Percentiles rank a stretch among this genome's conserved stretches.
These are phyloP conservation scores for Crithidia expoeki DNA, from an alignment of 208 protist species.

Conservation along the genomic window DNA sequence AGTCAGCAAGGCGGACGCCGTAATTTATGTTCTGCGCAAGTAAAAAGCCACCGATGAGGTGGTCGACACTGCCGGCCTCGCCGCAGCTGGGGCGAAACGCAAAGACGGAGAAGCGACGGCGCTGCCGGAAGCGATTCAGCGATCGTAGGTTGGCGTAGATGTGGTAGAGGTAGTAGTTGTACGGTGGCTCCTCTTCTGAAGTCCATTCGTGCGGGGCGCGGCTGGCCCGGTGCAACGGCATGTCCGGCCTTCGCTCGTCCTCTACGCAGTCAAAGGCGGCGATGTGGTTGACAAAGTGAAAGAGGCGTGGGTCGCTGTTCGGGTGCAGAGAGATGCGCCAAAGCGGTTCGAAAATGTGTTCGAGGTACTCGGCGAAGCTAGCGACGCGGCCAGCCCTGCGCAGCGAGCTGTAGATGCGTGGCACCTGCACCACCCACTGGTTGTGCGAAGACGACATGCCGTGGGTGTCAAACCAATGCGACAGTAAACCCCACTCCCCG, in stretches of 20 bases:
- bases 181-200: slow-evolving; percentile 96
- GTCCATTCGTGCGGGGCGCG: slow-evolving; percentile 93
- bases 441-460: slow-evolving; percentile 95
- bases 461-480: slow-evolving; percentile 96
- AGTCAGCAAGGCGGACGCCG: slow-evolving; percentile 94
- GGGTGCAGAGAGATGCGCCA: slow-evolving; percentile 98
- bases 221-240: slow-evolving; percentile 55
- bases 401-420: slow-evolving; percentile 94
- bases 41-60: slow-evolving; percentile 95
- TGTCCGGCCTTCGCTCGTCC: slow-evolving; percentile 92
- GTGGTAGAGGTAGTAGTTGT: slow-evolving; percentile 99
- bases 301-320: slow-evolving; percentile 93
- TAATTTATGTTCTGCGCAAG: slow-evolving; percentile 96
- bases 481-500: slow-evolving; percentile 96
- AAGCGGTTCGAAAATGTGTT: slow-evolving; percentile 98
- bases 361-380: slow-evolving; percentile 96
- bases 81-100: slow-evolving; percentile 97
- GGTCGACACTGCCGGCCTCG: slow-evolving; percentile 91
- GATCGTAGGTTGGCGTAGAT: slow-evolving; percentile 98
- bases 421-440: slow-evolving; percentile 98
- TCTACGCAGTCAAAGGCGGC: slow-evolving; percentile 98
- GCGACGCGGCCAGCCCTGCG: slow-evolving; percentile 75
- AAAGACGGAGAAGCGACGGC: slow-evolving; percentile 93
- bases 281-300: slow-evolving; percentile 97
- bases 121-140: slow-evolving; percentile 95